Conservation (phyloP, 768 basidiomycete genomes). For the Lentinula edodes region DNA sequence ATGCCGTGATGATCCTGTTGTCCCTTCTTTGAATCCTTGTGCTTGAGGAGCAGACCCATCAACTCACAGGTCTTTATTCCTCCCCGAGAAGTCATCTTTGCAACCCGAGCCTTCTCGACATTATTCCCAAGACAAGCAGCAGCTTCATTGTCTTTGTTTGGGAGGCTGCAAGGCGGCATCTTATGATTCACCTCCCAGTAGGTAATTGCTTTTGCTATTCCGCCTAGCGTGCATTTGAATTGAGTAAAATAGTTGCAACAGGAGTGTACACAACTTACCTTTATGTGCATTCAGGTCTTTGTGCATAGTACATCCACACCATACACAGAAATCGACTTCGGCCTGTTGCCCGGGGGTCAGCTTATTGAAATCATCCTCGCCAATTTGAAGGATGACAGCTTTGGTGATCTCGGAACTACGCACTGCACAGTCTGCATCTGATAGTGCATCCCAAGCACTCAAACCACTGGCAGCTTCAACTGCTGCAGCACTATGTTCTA, state of each 20-base stretch:
- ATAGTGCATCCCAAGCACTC: slow-evolving; percentile 5
- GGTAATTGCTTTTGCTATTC: slow-evolving; percentile 6
- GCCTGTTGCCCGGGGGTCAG: slow-evolving; percentile 8
- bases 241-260: neutral
- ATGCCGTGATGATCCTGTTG: slow-evolving; percentile 8
- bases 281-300: slow-evolving; percentile 21
- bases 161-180: slow-evolving; percentile 11
- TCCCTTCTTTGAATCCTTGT: slow-evolving; percentile 22
- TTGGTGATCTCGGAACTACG: neutral
- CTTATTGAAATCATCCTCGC: slow-evolving; percentile 11
- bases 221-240: slow-evolving; percentile 6
- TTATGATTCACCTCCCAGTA: slow-evolving; percentile 12
- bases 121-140: slow-evolving; percentile 3
- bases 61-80: slow-evolving; percentile 11
- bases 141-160: slow-evolving; percentile 19
- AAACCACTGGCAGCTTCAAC: neutral
- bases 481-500: too few relatives aligned
- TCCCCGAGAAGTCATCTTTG: slow-evolving; percentile 11
- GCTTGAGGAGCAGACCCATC: slow-evolving; percentile 15
- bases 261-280: slow-evolving; percentile 8
- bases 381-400: slow-evolving; percentile 4
- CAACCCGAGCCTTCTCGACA: slow-evolving; percentile 1
- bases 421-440: neutral
- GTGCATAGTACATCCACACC: slow-evolving; percentile 22
- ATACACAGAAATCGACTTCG: slow-evolving; percentile 14